Conservation (phyloP, 2,329 filamentous ascomycete species). For the Sarocladium kiliense region DNA sequence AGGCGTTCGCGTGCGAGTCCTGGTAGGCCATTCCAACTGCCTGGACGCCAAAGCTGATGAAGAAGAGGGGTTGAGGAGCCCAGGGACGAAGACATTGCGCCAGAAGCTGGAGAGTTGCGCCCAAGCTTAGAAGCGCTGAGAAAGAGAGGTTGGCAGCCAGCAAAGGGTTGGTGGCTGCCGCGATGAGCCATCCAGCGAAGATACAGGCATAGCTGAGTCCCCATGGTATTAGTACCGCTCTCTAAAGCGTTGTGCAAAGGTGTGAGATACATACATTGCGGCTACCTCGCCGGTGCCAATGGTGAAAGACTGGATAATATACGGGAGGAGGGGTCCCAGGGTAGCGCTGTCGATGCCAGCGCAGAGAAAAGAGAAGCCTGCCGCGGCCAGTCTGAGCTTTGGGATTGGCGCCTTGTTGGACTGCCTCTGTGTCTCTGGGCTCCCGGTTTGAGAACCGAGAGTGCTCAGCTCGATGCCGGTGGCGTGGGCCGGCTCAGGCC, state of each 20-base stretch:
- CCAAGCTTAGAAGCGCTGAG: slow-evolving; percentile 9
- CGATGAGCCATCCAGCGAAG: slow-evolving; percentile 13
- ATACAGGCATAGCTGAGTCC: slow-evolving; percentile 10
- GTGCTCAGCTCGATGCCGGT: neutral
- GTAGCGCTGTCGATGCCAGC: slow-evolving; percentile 12
- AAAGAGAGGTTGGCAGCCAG: slow-evolving; percentile 10
- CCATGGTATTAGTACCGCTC: neutral
- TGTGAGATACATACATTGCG: slow-evolving; percentile 9
- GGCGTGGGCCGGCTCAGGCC: neutral
- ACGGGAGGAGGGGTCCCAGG: slow-evolving; percentile 10
- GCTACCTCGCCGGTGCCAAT: slow-evolving; percentile 12
- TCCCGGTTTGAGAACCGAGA: neutral
- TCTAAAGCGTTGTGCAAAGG: neutral
- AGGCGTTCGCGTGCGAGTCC: slow-evolving; percentile 12
- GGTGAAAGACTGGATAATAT: slow-evolving; percentile 11
- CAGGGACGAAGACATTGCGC: slow-evolving; percentile 12
- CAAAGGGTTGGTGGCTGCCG: slow-evolving; percentile 11
- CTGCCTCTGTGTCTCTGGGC: neutral
- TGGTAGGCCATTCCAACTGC: slow-evolving; percentile 12
- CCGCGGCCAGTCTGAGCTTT: slow-evolving; percentile 9
- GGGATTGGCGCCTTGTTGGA: neutral
- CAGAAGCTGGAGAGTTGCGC: slow-evolving; percentile 11
- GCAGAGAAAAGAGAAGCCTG: slow-evolving; percentile 11
- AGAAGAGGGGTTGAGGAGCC: slow-evolving; percentile 11
- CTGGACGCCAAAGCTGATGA: slow-evolving; percentile 10